phyloP scores from a whole-genome alignment of 2,329 filamentous ascomycete species.

The Thelonectria olida region DNA sequence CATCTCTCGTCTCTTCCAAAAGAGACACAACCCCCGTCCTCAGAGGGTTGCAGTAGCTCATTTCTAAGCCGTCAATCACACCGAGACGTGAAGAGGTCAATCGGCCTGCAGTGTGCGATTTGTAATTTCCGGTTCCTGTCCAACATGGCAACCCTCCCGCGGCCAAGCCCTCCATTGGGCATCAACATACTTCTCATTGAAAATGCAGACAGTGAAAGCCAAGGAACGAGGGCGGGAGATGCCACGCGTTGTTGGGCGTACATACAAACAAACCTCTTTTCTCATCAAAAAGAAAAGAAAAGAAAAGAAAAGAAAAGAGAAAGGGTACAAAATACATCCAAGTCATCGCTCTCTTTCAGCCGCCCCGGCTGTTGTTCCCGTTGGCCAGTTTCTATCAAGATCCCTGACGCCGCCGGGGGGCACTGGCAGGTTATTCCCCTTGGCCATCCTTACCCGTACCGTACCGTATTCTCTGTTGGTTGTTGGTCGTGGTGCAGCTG shows the following conservation, averaged over 20 bases:
- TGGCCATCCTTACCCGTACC: not conserved
- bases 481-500: conserved; percentile 6
- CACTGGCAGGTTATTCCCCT: conserved; percentile 17
- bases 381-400: conserved; percentile 50
- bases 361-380: conserved; percentile 54
- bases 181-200: not conserved
- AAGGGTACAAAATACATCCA: too few species aligned
- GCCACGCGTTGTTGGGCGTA: too few species aligned
- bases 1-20: too few species aligned
- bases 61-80: too few species aligned
- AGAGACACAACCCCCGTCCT: not conserved
- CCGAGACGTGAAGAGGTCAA: too few species aligned
- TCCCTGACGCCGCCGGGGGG: conserved; percentile 32
- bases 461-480: conserved; percentile 1
- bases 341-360: conserved; percentile 24
- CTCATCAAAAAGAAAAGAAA: not conserved
- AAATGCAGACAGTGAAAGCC: not conserved
- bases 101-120: not conserved
- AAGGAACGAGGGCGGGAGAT: too few species aligned
- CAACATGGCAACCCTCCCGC: not conserved
- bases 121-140: not conserved
- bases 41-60: too few species aligned
- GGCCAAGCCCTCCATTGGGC: not conserved
- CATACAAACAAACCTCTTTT: not conserved
- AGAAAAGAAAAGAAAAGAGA: not conserved